Percentiles rank a stretch among this genome's conserved stretches.
Conservation (phyloP, 257 asterid genomes). For the Dorcoceras hygrometricum region DNA sequence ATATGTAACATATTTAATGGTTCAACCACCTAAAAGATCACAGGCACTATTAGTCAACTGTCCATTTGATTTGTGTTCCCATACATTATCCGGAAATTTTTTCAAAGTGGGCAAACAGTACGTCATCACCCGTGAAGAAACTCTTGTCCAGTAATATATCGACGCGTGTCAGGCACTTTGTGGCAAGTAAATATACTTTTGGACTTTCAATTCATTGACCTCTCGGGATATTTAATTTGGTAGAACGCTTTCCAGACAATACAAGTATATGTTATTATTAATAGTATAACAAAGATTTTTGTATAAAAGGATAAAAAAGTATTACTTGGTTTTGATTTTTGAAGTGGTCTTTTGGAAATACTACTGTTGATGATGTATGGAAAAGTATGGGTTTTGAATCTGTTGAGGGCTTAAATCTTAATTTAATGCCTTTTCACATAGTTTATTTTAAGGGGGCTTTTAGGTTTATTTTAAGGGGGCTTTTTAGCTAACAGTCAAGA, state of each 20-base stretch:
- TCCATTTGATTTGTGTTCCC: background rate
- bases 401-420: too few relatives aligned
- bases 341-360: too few relatives aligned
- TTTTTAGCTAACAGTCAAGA: too few relatives aligned
- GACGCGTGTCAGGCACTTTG: conserved; percentile 26
- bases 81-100: background rate
- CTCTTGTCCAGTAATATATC: conserved; percentile 14
- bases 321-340: too few relatives aligned
- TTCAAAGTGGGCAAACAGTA: background rate
- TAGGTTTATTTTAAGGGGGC: too few relatives aligned
- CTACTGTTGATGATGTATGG: too few relatives aligned
- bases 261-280: background rate
- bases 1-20: background rate
- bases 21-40: background rate
- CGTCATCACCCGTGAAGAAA: conserved; percentile 12
- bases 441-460: too few relatives aligned
- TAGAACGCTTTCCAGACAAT: background rate
- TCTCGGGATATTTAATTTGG: background rate
- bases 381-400: too few relatives aligned
- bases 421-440: too few relatives aligned
- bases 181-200: conserved; percentile 24
- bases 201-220: background rate
- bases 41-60: conserved; percentile 21
- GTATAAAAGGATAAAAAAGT: too few relatives aligned
- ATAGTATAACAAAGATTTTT: too few relatives aligned